Evolutionary conservation across 1,284 basidiomycete genomes (phyloP).

Genomic region (Microbotryum intermedium): DNA sequence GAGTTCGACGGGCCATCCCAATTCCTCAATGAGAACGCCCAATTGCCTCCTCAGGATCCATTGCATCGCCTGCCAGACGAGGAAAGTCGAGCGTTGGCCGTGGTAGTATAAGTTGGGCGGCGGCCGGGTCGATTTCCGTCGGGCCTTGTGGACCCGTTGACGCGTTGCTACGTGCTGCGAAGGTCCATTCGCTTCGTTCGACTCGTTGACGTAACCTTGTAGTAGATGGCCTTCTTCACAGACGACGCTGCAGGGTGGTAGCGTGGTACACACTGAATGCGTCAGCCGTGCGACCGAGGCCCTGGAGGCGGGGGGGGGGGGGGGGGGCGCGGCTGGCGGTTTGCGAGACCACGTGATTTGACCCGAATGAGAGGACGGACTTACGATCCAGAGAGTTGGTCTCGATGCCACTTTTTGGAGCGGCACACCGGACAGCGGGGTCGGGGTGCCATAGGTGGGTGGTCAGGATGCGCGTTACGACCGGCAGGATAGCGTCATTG

Average conservation of each 20-base stretch:
- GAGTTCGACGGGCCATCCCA: conserved; percentile 23
- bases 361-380: neutral
- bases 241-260: conserved; percentile 19
- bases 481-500: too few species aligned
- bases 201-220: conserved; percentile 25
- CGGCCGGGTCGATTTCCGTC: neutral
- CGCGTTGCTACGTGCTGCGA: conserved; percentile 13
- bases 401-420: conserved; percentile 28
- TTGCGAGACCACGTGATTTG: neutral
- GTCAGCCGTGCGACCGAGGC: neutral
- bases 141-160: conserved; percentile 19
- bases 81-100: conserved; percentile 18
- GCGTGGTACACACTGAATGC: neutral
- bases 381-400: conserved; percentile 24
- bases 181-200: conserved; percentile 15
- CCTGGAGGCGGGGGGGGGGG: neutral
- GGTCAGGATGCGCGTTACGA: too few species aligned
- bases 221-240: conserved; percentile 34
- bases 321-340: neutral
- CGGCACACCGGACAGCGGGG: conserved; percentile 30
- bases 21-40: conserved; percentile 18
- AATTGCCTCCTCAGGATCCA: conserved; percentile 23
- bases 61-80: conserved; percentile 23
- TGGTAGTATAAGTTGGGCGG: conserved; percentile 19
- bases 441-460: conserved; percentile 2